Evolutionary conservation across 148 eudicot genomes (phyloP).

Genomic region (Rheum nobile): DNA sequence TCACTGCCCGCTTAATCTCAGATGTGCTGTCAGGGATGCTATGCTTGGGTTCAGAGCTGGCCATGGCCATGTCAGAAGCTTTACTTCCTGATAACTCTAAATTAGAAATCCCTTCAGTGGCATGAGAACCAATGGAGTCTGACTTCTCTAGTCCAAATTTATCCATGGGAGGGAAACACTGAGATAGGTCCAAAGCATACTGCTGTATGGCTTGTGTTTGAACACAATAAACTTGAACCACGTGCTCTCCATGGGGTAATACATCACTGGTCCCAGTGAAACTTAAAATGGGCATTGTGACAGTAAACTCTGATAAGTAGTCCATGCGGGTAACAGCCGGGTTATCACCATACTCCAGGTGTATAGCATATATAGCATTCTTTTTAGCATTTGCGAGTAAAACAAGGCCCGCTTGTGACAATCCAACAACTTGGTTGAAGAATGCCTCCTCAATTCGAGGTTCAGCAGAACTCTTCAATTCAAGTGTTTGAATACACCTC

Average conservation of each 20-base stretch:
- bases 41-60: slow-evolving; percentile 37
- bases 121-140: slow-evolving; percentile 50
- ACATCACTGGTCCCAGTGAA: slow-evolving; percentile 84
- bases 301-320: slow-evolving; percentile 93
- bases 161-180: slow-evolving; percentile 75
- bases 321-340: slow-evolving; percentile 83
- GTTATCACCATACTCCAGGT: slow-evolving; percentile 73
- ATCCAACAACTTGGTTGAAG: slow-evolving; percentile 84
- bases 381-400: slow-evolving; percentile 92
- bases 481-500: slow-evolving; percentile 80
- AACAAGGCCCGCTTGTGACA: slow-evolving; percentile 80
- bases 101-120: slow-evolving; percentile 32
- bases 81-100: slow-evolving; percentile 48
- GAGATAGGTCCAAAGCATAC: slow-evolving; percentile 91
- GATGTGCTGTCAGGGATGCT: slow-evolving; percentile 31
- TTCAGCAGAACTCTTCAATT: slow-evolving; percentile 64
- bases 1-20: slow-evolving; percentile 29
- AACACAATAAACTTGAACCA: slow-evolving; percentile 89
- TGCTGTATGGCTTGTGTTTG: slow-evolving; percentile 99
- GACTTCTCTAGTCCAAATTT: slow-evolving; percentile 44
- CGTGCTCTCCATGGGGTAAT: slow-evolving; percentile 65
- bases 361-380: slow-evolving; percentile 95
- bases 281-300: slow-evolving; percentile 96
- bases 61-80: slow-evolving; percentile 30
- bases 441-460: slow-evolving; percentile 64